Conservation (phyloP, 345 rosid species). For the Boechera divaricarpa region DNA sequence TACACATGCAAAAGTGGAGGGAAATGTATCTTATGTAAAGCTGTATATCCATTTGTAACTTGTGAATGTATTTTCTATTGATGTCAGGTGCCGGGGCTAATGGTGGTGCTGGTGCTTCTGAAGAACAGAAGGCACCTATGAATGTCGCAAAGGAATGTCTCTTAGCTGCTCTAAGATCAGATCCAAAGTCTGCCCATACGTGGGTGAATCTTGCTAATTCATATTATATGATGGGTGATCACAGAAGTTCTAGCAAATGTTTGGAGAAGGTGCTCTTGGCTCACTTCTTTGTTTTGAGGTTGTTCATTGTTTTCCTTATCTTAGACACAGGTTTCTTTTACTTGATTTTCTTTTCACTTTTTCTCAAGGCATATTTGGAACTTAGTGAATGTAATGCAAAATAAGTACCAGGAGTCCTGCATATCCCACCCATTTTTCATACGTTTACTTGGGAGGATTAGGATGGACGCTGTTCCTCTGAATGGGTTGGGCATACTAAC, state of each 20-base stretch:
- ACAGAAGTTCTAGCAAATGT: conserved; percentile 88
- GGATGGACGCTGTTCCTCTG: background rate
- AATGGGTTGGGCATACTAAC: conserved; percentile 3
- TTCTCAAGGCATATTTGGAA: conserved; percentile 26
- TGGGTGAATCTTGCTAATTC: conserved; percentile 96
- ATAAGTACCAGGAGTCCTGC: background rate
- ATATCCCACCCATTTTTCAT: conserved; percentile 11
- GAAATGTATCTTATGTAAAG: background rate
- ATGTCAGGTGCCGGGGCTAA: conserved; percentile 84
- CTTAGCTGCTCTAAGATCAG: conserved; percentile 69
- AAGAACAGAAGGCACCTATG: conserved; percentile 63
- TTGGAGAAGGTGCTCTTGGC: conserved; percentile 97
- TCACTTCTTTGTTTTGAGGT: conserved; percentile 61
- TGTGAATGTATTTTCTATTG: conserved; percentile 18
- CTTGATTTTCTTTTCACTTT: conserved; percentile 29
- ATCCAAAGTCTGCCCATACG: conserved; percentile 82
- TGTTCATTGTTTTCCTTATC: conserved; percentile 56
- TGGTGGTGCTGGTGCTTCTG: conserved; percentile 64
- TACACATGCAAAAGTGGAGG: conserved; percentile 12
- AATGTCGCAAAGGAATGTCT: conserved; percentile 88
- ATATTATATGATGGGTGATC: conserved; percentile 73
- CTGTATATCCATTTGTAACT: conserved; percentile 7
- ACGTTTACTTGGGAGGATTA: conserved; percentile 2
- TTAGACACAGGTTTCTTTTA: conserved; percentile 36
- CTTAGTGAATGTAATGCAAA: conserved; percentile 29